Conservation (phyloP, 139 green algal species). For the Diplosphaera chodatii region DNA sequence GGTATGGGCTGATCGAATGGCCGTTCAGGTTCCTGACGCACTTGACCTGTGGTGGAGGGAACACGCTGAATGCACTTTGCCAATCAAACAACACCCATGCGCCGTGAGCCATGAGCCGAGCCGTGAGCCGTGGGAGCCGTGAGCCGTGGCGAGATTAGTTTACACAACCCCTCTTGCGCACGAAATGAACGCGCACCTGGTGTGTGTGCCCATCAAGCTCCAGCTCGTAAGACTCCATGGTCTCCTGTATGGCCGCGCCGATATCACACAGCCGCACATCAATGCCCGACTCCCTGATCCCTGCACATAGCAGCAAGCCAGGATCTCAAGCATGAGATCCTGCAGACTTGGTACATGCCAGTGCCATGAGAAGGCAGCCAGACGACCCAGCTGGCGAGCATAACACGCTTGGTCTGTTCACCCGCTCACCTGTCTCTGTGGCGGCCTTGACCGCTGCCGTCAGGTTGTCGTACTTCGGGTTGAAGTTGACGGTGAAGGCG, state of each 20-base stretch:
- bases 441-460: conserved; percentile 85
- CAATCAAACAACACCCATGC: too few species aligned
- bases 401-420: too few species aligned
- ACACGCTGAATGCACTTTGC: too few species aligned
- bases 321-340: too few species aligned
- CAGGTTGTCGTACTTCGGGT: conserved; percentile 87
- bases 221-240: conserved; percentile 93
- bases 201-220: conserved; percentile 92
- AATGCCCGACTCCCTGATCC: conserved; percentile 81
- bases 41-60: conserved; percentile 7
- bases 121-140: too few species aligned
- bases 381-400: too few species aligned
- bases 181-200: conserved; percentile 42
- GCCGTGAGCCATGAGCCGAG: too few species aligned
- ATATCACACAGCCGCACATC: conserved; percentile 96
- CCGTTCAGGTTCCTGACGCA: conserved; percentile 94
- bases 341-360: too few species aligned
- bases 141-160: too few species aligned
- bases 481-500: conserved; percentile 95
- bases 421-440: conserved; percentile 71
- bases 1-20: conserved; percentile 92
- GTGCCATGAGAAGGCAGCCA: too few species aligned
- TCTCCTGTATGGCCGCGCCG: conserved; percentile 85
- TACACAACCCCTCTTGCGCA: too few species aligned
- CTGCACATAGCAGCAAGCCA: too few species aligned